These are phyloP conservation scores for Dendrothele bispora DNA, from an alignment of 768 basidiomycete genomes.

Conservation along the genomic window DNA sequence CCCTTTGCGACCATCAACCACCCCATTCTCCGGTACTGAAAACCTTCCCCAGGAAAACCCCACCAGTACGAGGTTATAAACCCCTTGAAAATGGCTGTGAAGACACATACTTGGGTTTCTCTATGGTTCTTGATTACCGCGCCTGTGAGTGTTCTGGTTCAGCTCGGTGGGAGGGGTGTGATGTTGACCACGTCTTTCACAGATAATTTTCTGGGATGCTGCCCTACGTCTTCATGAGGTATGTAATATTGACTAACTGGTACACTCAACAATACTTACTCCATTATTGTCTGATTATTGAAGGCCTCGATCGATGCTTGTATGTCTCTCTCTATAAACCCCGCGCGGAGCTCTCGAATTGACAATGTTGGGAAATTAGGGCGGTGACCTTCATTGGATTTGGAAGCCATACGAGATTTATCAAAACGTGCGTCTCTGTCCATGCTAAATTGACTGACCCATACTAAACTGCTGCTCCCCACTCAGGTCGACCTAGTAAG, in stretches of 20 bases:
- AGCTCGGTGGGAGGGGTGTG: neutral
- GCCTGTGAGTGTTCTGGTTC: constrained; percentile 34
- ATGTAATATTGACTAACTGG: constrained; percentile 14
- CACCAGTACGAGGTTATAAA: too few relatives aligned
- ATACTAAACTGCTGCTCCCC: neutral
- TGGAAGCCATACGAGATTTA: constrained; percentile 85
- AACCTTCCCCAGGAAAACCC: too few relatives aligned
- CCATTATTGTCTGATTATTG: neutral
- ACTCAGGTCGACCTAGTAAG: constrained; percentile 35
- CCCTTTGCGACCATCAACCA: too few relatives aligned
- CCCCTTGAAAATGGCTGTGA: constrained; percentile 59
- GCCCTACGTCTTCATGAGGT: constrained; percentile 82
- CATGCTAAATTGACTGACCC: constrained; percentile 29
- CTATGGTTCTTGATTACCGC: constrained; percentile 68
- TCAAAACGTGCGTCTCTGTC: constrained; percentile 60
- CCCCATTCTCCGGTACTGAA: too few relatives aligned
- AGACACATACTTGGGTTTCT: constrained; percentile 57
- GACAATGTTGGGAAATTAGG: constrained; percentile 29
- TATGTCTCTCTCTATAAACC: neutral
- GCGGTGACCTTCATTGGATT: constrained; percentile 90
- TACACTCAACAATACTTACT: neutral
- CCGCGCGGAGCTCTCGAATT: neutral
- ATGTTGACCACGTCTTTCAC: neutral
- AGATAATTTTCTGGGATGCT: constrained; percentile 74
- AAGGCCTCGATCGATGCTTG: constrained; percentile 7